Conservation (phyloP, 2,329 filamentous ascomycete genomes). For the Dactylellina sp. region DNA sequence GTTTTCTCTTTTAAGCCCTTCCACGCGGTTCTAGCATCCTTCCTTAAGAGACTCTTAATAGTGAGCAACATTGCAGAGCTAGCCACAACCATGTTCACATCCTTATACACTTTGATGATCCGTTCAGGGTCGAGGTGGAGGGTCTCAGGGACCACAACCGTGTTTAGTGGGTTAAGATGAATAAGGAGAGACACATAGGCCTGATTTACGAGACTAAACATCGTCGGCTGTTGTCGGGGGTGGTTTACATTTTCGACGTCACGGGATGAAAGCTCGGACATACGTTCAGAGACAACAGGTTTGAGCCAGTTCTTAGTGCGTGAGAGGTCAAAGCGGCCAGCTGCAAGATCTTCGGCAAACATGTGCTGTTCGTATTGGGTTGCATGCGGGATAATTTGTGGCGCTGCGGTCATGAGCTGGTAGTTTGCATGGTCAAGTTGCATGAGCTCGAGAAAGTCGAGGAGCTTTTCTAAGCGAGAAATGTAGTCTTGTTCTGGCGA, state of each 20-base stretch:
- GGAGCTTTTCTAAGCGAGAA: slow-evolving; percentile 78
- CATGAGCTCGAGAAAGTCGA: slow-evolving; percentile 80
- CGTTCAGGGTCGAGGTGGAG: slow-evolving; percentile 76
- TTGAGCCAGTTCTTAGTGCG: slow-evolving; percentile 76
- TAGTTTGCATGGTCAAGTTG: slow-evolving; percentile 86
- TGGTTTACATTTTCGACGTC: slow-evolving; percentile 77
- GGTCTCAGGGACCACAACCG: slow-evolving; percentile 76
- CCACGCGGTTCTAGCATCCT: slow-evolving; percentile 82
- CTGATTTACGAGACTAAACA: slow-evolving; percentile 79
- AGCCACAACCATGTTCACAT: slow-evolving; percentile 75
- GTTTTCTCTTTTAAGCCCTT: slow-evolving; percentile 66
- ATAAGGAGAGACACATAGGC: slow-evolving; percentile 81
- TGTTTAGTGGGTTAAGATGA: slow-evolving; percentile 70
- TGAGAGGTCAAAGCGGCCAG: slow-evolving; percentile 69
- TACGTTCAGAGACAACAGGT: slow-evolving; percentile 72
- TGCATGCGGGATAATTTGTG: slow-evolving; percentile 77
- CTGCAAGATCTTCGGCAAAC: slow-evolving; percentile 75
- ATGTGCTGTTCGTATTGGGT: slow-evolving; percentile 78
- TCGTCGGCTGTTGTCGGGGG: slow-evolving; percentile 72
- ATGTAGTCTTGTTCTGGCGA: slow-evolving; percentile 71
- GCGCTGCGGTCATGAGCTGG: slow-evolving; percentile 77
- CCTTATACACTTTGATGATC: slow-evolving; percentile 70
- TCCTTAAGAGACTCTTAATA: slow-evolving; percentile 84
- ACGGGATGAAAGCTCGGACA: slow-evolving; percentile 74
- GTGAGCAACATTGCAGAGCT: slow-evolving; percentile 80